Percentiles rank a stretch among this genome's conserved stretches.
Evolutionary conservation across 2,329 filamentous ascomycete genomes (phyloP).

Genomic region (Ampelomyces quisqualis): DNA sequence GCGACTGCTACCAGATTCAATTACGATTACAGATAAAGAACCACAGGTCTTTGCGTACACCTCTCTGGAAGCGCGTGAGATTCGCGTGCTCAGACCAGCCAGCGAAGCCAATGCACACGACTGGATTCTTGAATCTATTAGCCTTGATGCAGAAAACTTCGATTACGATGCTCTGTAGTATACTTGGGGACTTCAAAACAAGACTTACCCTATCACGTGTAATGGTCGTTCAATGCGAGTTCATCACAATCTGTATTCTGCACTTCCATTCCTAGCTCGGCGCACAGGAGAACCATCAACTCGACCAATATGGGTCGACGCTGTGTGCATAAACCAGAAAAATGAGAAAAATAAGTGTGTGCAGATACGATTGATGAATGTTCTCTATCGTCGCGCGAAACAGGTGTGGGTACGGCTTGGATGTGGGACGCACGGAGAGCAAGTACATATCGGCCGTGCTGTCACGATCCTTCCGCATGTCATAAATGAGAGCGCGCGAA

Average conservation of each 20-base stretch:
- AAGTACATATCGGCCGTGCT: background rate
- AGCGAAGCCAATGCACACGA: background rate
- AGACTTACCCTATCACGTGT: background rate
- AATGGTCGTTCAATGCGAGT: background rate
- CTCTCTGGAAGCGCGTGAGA: background rate
- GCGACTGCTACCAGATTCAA: too few relatives aligned
- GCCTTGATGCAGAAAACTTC: background rate
- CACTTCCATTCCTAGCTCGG: constrained; percentile 1
- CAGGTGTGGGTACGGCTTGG: constrained; percentile 4
- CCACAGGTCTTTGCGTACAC: background rate
- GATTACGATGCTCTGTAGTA: constrained; percentile 4
- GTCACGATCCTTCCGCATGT: background rate
- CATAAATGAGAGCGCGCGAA: background rate
- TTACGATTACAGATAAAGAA: too few relatives aligned
- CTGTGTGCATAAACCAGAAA: constrained; percentile 4
- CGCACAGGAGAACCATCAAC: background rate
- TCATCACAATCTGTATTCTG: constrained; percentile 3
- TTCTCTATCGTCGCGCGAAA: background rate
- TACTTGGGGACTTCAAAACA: background rate
- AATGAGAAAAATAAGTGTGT: constrained; percentile 1
- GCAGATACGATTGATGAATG: constrained; percentile 3
- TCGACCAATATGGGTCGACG: constrained; percentile 1
- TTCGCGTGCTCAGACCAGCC: constrained; percentile 1
- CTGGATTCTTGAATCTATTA: constrained; percentile 1
- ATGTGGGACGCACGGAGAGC: background rate